Evolutionary conservation across 2,329 filamentous ascomycete genomes (phyloP), one percentile per base, ranked within the genome.

Genomic region (Aspergillus sp.): DNA sequence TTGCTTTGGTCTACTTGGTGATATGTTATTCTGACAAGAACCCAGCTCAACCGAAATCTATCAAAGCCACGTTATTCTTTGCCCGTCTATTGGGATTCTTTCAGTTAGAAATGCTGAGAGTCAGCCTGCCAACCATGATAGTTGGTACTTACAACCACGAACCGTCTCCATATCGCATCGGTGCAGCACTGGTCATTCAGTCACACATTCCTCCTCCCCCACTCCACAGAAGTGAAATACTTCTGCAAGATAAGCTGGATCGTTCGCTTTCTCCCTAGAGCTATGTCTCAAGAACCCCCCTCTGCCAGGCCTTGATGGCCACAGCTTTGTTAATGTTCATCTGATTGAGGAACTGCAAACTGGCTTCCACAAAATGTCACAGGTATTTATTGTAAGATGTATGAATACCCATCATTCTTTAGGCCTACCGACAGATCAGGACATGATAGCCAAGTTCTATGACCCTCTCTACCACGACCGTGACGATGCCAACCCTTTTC

Each of bases 361-460:
- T 13, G 53, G 53, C 6, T 0, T n/a, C 11, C 3, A 17, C 5
- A 56, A 48, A 23, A 25, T 17, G 8, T 48, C 53, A 10, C 53
- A 56, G 53, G 36, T 48, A n/a, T 38, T 38, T 30, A 3, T 36
- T 13, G 27, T 56, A 27, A 48, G 27, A 48, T 15, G 8, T 5
- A 8, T 47, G 25, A 8, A 56, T 47, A n/a, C 5, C 13, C 13
- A 1, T 5, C 21, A 15, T n/a, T 38, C 27, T 19, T 17, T 10
- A 19, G 15, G 5, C 36, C 7, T 15, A 21, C 41, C 41, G n/a
- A 48, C n/a, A 8, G 25, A 56, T 56, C 53, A 56, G 17, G 41
- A 56, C 41, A 7, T 56, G 23, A 4, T 47, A 25, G 53, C 53
- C 41, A 56, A 56, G 10, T 30, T 56, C 13, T 56, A 56, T 25